Base-by-base conservation (phyloP, 2,329 filamentous ascomycete species). In the Fusarium austroafricanum region DNA sequence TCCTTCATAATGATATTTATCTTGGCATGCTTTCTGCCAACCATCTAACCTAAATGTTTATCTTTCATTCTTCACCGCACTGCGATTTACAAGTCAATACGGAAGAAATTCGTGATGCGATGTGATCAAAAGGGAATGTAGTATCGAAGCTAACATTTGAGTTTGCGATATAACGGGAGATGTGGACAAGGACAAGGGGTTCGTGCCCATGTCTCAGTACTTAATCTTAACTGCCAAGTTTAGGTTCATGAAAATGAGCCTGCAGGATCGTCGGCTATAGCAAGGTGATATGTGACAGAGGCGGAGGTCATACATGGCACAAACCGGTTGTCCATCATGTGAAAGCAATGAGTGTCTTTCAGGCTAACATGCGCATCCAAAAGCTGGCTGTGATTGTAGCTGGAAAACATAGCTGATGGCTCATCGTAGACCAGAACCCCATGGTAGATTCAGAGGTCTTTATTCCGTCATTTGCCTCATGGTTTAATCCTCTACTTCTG, bases 261-360 rank as follows among this genome's bases (percentile, higher is more conserved):
- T 64, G 61, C 60, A 64, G 59, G 42, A 65, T 65, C 60, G 39
- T 44, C 23, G 28, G 17, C 28, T 65, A 11, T 26, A 37, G 15
- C 11, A 17, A 18, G 17, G 43, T 64, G 52, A 46, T 23, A 64
- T 52, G 60, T 59, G 61, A 64, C 43, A 39, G 26, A 38, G 17
- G 21, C 37, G 21, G n/a, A 37, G 33, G 14, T 45, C 52, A 46
- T 23, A 23, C 21, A 23, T 4, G 21, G 6, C 6, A 23, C 21
- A 23, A 23, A 23, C 21, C 21, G 21, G 21, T 8, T 26, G 6
- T 26, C 26, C 26, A 26, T 26, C 26, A 3, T 26, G 26, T 26
- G 9, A 26, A 53, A 52, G 59, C 29, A 64, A 59, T 8, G 8
- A 44, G 11, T 28, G 29, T 47, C n/a, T 17, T 23, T 11, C n/a